Evolutionary conservation across 768 basidiomycete genomes (phyloP), one percentile per base, ranked within the genome.

Genomic region (Daedalea quercina): DNA sequence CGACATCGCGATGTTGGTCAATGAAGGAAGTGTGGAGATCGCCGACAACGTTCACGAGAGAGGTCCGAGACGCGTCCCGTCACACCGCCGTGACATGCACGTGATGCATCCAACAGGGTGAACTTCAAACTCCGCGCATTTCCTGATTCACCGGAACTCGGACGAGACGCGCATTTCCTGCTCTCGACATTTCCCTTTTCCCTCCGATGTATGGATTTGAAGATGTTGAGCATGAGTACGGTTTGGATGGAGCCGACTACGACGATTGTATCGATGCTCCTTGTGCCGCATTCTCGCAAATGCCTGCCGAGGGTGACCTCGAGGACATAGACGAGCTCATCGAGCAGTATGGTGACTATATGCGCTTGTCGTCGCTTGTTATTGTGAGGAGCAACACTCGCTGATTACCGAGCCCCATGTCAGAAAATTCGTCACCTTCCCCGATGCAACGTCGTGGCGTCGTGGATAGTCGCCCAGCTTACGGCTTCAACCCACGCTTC

Each of bases 391-490:
- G 37, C 3, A 17, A 40, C 8, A 40, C 17, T n/a, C 35, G 24
- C 47, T 37, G 47, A 35, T 42, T 33, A 20, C 22, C 22, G 24
- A 42, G 20, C 11, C 23, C 3, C 12, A 51, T 28, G 24, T 19
- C n/a, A 67, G 65, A 53, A 59, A 68, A 65, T 9, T 64, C 68
- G 9, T 71, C 71, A 24, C 64, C 70, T 6, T 71, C 69, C 31
- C 73, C 70, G 3, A 63, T 67, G 28, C 67, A 65, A 43, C 68
- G 59, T 45, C 59, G 51, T 44, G 48, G 35, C 42, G 28, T 48
- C 45, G 34, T 34, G 17, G 24, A 52, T 51, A 49, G 23, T 48
- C 47, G 46, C 15, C 20, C 23, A 45, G 15, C 26, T 15, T 50
- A 54, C 28, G 46, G 47, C 54, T 51, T 20, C 24, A 24, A 9